A percentile compares a stretch with the other conserved stretches of the same genome.
Evolutionary conservation across 768 basidiomycete species (phyloP).

Genomic region (Rhizopogon roseolus): DNA sequence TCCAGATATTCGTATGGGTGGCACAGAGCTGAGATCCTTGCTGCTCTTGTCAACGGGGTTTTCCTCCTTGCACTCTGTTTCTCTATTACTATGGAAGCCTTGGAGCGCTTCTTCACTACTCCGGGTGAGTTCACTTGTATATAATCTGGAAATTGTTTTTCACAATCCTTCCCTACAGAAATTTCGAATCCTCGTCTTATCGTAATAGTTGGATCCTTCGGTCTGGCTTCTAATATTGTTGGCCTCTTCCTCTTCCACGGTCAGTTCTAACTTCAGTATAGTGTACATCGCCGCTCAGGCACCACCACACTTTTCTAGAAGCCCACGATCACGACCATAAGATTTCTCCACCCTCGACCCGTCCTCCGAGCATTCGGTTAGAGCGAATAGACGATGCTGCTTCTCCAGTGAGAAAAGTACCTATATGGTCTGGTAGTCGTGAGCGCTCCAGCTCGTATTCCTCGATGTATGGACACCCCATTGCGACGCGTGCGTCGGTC

Average conservation of each 20-base stretch:
- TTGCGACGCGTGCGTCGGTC: slow-evolving; percentile 64
- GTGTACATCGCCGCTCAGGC: slow-evolving; percentile 6
- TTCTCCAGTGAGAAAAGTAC: slow-evolving; percentile 28
- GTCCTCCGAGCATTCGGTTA: slow-evolving; percentile 32
- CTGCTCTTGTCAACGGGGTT: slow-evolving; percentile 93
- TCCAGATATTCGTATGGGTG: slow-evolving; percentile 96
- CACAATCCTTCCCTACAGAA: slow-evolving; percentile 41
- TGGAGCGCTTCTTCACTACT: slow-evolving; percentile 83
- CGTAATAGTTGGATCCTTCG: slow-evolving; percentile 85
- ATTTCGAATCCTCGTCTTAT: slow-evolving; percentile 86
- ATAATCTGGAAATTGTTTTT: neutral
- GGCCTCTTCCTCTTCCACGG: slow-evolving; percentile 96
- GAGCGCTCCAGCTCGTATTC: slow-evolving; percentile 43
- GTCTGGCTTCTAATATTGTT: slow-evolving; percentile 86
- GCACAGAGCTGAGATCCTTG: slow-evolving; percentile 96
- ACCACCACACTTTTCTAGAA: slow-evolving; percentile 34
- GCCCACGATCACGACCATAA: slow-evolving; percentile 51
- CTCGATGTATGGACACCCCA: slow-evolving; percentile 71
- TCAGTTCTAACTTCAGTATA: slow-evolving; percentile 27
- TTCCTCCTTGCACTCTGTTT: slow-evolving; percentile 96
- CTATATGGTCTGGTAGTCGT: slow-evolving; percentile 11
- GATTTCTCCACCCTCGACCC: slow-evolving; percentile 32
- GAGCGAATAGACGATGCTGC: slow-evolving; percentile 12
- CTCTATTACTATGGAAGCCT: slow-evolving; percentile 88
- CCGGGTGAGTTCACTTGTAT: slow-evolving; percentile 46